Evolutionary conservation across 441 rosid species (phyloP).

Genomic region (Viola pubescens): DNA sequence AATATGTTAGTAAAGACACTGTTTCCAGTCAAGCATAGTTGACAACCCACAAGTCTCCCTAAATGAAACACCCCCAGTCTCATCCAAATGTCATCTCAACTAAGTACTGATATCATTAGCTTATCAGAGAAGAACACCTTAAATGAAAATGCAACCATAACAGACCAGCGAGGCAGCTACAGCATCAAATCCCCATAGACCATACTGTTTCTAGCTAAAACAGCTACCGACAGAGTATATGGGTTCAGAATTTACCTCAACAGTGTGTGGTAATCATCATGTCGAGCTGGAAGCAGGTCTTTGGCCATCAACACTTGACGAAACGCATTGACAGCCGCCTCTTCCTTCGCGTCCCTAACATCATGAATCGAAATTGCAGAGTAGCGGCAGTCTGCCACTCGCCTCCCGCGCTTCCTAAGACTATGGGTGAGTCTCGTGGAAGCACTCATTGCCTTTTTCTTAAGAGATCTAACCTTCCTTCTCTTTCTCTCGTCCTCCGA

Average conservation of each 20-base stretch:
- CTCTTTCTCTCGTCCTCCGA: constrained; percentile 66
- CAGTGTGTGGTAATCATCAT: constrained; percentile 81
- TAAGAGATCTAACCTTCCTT: constrained; percentile 44
- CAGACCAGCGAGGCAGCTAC: not conserved
- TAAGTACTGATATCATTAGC: not conserved
- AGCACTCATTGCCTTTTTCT: constrained; percentile 75
- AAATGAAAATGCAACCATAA: not conserved
- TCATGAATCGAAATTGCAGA: constrained; percentile 59
- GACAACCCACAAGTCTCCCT: too few species aligned
- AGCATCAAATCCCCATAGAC: not conserved
- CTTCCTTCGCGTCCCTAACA: constrained; percentile 71
- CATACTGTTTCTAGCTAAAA: not conserved
- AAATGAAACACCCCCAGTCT: too few species aligned
- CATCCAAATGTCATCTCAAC: too few species aligned
- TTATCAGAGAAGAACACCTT: not conserved
- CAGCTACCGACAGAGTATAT: not conserved
- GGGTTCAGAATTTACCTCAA: constrained; percentile 41
- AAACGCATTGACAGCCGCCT: constrained; percentile 53
- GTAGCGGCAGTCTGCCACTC: constrained; percentile 52
- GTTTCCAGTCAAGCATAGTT: too few species aligned
- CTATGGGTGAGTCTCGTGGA: constrained; percentile 61
- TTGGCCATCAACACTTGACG: constrained; percentile 52
- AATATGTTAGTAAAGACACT: too few species aligned
- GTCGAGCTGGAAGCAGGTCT: constrained; percentile 65
- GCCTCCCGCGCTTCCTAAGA: constrained; percentile 59